These are phyloP conservation scores for Ophidiomyces ophidiicola DNA, from an alignment of 2,329 filamentous ascomycete genomes.

Conservation along the genomic window DNA sequence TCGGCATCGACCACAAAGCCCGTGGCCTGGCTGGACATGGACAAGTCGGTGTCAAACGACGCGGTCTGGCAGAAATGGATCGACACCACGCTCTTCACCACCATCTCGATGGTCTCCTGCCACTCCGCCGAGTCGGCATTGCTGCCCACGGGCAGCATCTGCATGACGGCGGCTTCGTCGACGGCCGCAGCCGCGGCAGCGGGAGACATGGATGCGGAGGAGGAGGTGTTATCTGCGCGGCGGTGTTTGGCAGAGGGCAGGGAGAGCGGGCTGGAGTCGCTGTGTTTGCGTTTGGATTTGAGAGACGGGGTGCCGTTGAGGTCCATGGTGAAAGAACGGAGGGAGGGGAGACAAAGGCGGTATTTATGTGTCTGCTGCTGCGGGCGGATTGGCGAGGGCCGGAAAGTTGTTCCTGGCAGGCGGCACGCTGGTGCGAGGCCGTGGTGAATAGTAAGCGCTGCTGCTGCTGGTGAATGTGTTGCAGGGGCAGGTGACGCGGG, in stretches of 20 bases:
- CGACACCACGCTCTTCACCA: constrained; percentile 92
- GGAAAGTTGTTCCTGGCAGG: too few species aligned
- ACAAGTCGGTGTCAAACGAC: constrained; percentile 93
- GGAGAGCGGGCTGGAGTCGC: constrained; percentile 33
- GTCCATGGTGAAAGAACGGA: constrained; percentile 31
- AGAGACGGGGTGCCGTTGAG: constrained; percentile 31
- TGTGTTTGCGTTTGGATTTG: constrained; percentile 43
- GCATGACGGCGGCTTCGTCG: constrained; percentile 28
- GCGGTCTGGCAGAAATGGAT: constrained; percentile 98
- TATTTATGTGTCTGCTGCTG: constrained; percentile 5
- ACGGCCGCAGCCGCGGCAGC: constrained; percentile 34
- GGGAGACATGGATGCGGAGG: constrained; percentile 27
- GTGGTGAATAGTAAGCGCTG: not conserved
- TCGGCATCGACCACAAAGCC: constrained; percentile 96
- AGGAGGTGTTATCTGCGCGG: constrained; percentile 35
- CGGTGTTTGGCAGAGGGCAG: constrained; percentile 46
- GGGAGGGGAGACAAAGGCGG: not conserved
- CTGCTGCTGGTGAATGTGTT: not conserved
- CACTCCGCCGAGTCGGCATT: constrained; percentile 62
- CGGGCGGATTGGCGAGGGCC: not conserved
- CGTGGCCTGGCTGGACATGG: constrained; percentile 87
- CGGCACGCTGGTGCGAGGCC: too few species aligned
- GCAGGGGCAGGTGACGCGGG: not conserved
- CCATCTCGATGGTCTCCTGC: constrained; percentile 89
- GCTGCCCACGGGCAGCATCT: constrained; percentile 10